Conservation (phyloP, 2,329 filamentous ascomycete genomes). For the Cladosporium austrohemisphaericum region DNA sequence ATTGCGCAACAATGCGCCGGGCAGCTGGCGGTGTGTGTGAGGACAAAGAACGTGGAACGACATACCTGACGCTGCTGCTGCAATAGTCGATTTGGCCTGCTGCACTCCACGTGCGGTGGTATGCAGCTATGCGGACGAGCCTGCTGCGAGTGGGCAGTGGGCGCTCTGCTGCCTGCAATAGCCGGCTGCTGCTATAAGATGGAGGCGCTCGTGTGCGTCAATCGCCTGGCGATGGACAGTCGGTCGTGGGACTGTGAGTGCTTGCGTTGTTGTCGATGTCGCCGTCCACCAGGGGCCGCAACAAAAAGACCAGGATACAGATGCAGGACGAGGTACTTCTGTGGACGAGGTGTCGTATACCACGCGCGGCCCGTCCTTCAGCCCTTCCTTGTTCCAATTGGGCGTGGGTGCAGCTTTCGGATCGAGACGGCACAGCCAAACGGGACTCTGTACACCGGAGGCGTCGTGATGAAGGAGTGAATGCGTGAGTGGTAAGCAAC, state of each 20-base stretch:
- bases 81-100: not conserved
- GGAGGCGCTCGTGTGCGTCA: not conserved
- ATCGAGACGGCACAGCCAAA: not conserved
- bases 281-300: conserved; percentile 1
- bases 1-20: conserved; percentile 7
- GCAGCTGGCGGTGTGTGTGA: conserved; percentile 4
- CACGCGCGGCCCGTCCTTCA: conserved; percentile 5
- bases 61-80: conserved; percentile 5
- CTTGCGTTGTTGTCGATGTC: not conserved
- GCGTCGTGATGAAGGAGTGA: not conserved
- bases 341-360: not conserved
- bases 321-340: not conserved
- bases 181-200: not conserved
- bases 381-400: not conserved
- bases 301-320: not conserved
- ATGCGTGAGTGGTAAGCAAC: not conserved
- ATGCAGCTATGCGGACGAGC: conserved; percentile 10
- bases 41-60: conserved; percentile 3
- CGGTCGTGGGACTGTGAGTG: not conserved
- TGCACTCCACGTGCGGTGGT: conserved; percentile 6
- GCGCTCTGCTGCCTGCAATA: conserved; percentile 1
- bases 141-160: not conserved
- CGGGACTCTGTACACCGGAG: not conserved
- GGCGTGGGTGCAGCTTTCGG: not conserved
- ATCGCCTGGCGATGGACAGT: not conserved